Conservation (phyloP, 257 asterid genomes). For the Misopates orontium region DNA sequence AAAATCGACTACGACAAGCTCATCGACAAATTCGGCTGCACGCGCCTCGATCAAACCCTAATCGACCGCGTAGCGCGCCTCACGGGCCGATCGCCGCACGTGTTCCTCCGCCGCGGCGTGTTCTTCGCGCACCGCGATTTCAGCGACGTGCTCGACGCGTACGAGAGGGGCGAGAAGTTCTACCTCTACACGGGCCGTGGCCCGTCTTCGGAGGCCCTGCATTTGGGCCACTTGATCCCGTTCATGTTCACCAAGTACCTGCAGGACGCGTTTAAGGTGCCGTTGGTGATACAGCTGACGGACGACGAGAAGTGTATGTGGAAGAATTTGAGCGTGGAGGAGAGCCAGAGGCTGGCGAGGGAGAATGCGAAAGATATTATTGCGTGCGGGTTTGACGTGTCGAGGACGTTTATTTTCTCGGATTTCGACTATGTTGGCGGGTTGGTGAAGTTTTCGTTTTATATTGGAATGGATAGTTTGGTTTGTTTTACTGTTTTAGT, state of each 20-base stretch:
- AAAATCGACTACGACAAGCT: conserved; percentile 93
- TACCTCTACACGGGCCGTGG: conserved; percentile 95
- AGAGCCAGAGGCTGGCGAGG: conserved; percentile 90
- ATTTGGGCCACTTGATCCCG: conserved; percentile 93
- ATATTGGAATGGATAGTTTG: not conserved
- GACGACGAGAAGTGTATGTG: conserved; percentile 99
- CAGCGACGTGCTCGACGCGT: conserved; percentile 63
- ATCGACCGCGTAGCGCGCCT: conserved; percentile 73
- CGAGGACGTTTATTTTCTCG: conserved; percentile 88
- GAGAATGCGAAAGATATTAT: conserved; percentile 98
- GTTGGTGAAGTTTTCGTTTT: conserved; percentile 48
- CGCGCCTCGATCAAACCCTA: conserved; percentile 70
- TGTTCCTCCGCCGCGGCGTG: conserved; percentile 96
- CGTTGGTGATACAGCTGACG: conserved; percentile 87
- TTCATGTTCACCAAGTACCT: conserved; percentile 97
- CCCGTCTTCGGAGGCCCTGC: conserved; percentile 95
- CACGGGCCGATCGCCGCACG: conserved; percentile 77
- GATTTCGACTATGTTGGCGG: conserved; percentile 95
- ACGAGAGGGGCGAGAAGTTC: conserved; percentile 82
- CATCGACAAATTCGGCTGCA: conserved; percentile 87
- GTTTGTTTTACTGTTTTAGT: not conserved
- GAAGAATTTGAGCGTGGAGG: conserved; percentile 90
- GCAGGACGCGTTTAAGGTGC: conserved; percentile 97
- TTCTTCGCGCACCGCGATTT: conserved; percentile 95
- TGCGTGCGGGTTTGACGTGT: conserved; percentile 92